phyloP scores from a whole-genome alignment of 1,284 basidiomycete species.

The Ceratobasidium sp. region DNA sequence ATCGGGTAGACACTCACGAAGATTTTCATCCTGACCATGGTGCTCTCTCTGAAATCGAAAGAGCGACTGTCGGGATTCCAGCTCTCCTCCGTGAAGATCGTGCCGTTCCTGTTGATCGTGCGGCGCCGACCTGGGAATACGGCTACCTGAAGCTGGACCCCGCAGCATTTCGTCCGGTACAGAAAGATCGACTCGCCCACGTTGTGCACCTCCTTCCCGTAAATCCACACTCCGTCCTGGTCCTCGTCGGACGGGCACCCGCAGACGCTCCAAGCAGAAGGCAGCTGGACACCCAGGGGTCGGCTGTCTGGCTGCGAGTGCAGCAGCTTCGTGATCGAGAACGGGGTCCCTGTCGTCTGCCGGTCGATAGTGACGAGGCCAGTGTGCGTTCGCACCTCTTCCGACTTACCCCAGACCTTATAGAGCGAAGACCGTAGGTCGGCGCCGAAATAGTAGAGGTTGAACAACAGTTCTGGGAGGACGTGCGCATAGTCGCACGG shows the following conservation, averaged over 20 bases:
- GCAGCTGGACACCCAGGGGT: conserved; percentile 8
- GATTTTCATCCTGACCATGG: conserved; percentile 8
- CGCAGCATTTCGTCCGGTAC: background rate
- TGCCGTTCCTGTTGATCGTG: background rate
- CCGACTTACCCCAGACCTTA: conserved; percentile 11
- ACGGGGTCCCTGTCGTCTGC: background rate
- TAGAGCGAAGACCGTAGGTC: background rate
- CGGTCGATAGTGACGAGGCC: conserved; percentile 17
- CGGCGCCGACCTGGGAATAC: conserved; percentile 1
- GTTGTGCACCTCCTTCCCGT: background rate
- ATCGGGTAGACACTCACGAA: conserved; percentile 11
- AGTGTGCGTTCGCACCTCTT: background rate
- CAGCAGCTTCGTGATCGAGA: background rate
- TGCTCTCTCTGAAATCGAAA: background rate
- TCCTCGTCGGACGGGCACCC: background rate
- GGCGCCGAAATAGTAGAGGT: conserved; percentile 25
- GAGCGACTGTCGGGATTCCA: background rate
- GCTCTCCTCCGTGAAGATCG: background rate
- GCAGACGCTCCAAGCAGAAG: background rate
- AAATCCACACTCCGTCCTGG: background rate
- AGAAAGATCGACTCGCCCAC: background rate
- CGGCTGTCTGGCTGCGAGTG: background rate
- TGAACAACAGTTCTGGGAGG: conserved; percentile 16
- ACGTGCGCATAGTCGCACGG: conserved; percentile 2
- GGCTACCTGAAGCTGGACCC: background rate